Conservation (phyloP, 1,284 basidiomycete species). For the Mycena sp. region DNA sequence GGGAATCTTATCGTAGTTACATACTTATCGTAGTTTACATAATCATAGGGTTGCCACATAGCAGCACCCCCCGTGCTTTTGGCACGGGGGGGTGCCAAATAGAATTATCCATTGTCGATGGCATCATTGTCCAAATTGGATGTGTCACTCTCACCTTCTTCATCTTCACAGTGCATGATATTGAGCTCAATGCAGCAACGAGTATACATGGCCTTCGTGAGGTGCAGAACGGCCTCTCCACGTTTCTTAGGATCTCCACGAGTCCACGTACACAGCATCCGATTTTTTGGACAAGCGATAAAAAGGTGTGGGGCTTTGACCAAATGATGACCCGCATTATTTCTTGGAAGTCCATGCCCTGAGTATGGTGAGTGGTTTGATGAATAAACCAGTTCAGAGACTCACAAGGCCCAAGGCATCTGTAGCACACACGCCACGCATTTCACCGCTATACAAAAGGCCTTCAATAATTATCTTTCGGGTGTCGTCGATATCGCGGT, state of each 20-base stretch:
- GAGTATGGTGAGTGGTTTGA: not conserved
- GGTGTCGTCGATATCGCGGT: not conserved
- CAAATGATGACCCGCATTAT: slow-evolving; percentile 20
- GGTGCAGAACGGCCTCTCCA: slow-evolving; percentile 13
- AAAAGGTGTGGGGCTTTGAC: slow-evolving; percentile 17
- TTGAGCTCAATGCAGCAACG: slow-evolving; percentile 1
- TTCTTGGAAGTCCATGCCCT: slow-evolving; percentile 21
- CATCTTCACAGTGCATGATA: not conserved
- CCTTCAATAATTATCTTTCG: slow-evolving; percentile 17
- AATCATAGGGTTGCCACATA: too few species aligned
- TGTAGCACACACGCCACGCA: slow-evolving; percentile 1
- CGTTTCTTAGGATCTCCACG: not conserved
- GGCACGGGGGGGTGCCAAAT: too few species aligned
- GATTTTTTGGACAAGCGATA: slow-evolving; percentile 23
- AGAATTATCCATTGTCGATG: too few species aligned
- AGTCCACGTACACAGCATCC: slow-evolving; percentile 21
- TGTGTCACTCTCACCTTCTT: too few species aligned
- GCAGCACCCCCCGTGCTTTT: too few species aligned
- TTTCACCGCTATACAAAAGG: not conserved
- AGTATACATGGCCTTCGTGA: slow-evolving; percentile 17
- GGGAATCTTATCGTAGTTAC: too few species aligned
- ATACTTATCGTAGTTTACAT: too few species aligned
- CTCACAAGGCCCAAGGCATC: slow-evolving; percentile 9
- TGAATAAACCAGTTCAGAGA: too few species aligned
- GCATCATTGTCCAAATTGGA: too few species aligned